Conservation (phyloP, 2,329 filamentous ascomycete species). For the Ascochyta viciae-villosae region DNA sequence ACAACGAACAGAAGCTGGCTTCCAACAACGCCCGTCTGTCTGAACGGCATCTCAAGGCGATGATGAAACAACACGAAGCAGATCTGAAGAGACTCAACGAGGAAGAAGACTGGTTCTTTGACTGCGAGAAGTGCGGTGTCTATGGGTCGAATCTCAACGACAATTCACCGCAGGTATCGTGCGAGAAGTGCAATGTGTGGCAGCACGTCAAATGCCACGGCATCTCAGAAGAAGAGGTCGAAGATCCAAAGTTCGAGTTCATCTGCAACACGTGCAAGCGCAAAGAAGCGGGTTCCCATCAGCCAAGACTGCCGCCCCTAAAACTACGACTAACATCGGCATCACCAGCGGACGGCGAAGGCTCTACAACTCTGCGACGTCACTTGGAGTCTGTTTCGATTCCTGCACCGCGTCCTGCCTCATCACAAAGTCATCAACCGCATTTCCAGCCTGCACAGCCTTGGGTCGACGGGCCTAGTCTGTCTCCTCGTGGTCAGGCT, state of each 20-base stretch:
- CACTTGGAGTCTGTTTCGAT: constrained; percentile 31
- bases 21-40: constrained; percentile 65
- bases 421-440: constrained; percentile 26
- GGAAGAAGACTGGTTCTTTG: constrained; percentile 89
- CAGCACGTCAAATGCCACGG: constrained; percentile 93
- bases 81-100: constrained; percentile 74
- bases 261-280: constrained; percentile 80
- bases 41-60: constrained; percentile 79
- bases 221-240: constrained; percentile 79
- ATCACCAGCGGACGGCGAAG: constrained; percentile 50
- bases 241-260: constrained; percentile 79
- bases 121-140: constrained; percentile 85
- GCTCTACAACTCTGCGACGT: constrained; percentile 14
- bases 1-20: constrained; percentile 68
- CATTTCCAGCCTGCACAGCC: constrained; percentile 33
- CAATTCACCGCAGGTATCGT: constrained; percentile 90
- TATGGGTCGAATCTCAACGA: constrained; percentile 91
- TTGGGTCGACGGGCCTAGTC: constrained; percentile 53
- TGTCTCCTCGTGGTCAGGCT: constrained; percentile 54
- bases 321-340: constrained; percentile 64
- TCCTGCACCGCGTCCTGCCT: constrained; percentile 22
- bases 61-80: constrained; percentile 80
- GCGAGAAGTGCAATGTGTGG: constrained; percentile 94
- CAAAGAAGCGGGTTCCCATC: constrained; percentile 67
- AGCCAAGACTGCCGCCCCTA: constrained; percentile 67